Base-by-base conservation (phyloP, 805 yeast genomes). In the Yueomyces sinensis region DNA sequence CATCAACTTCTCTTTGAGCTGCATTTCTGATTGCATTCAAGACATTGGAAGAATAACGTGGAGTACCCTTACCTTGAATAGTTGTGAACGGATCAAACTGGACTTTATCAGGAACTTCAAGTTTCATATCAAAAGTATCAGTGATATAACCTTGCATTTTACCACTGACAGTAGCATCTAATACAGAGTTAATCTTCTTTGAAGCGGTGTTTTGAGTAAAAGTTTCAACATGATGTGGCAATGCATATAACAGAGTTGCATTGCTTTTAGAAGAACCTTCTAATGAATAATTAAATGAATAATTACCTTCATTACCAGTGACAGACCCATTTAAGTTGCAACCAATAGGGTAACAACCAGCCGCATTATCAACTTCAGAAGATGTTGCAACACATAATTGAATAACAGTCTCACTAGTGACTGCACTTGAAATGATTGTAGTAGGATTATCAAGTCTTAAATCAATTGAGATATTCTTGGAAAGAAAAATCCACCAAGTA, bases 161-260 rank as follows among this genome's bases (percentile, higher is more conserved):
- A 17, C 77, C 79, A 44, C 62, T 59, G 1, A 68, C 65, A 5
- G 75, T 65, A 0, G 82, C 68, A 35, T 64, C 66, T 32, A 72
- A 45, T 2, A 39, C 44, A 1, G 54, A 44, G 17, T 32, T 31
- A 4, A 46, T 44, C 30, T 29, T 31, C n/a, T 31, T 37, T 5
- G 29, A 13, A 28, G 45, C 35, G 34, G 56, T 60, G 3, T 53
- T 40, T 1, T 52, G 32, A 15, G 59, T 53, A 40, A 76, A 63
- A 3, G 72, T 56, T 2, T 53, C 53, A 23, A 63, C 63, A 43
- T 76, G 83, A 52, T 80, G 91, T 13, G 87, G 82, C 20, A 78
- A 61, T 4, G 82, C 82, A 50, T 70, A 80, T 27, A 78, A 52
- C 18, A 78, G 51, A 1, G 65, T 50, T 1, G 43, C 53, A 0